phyloP scores from a whole-genome alignment of 805 yeast genomes.

The Barnettozyma salicaria region DNA sequence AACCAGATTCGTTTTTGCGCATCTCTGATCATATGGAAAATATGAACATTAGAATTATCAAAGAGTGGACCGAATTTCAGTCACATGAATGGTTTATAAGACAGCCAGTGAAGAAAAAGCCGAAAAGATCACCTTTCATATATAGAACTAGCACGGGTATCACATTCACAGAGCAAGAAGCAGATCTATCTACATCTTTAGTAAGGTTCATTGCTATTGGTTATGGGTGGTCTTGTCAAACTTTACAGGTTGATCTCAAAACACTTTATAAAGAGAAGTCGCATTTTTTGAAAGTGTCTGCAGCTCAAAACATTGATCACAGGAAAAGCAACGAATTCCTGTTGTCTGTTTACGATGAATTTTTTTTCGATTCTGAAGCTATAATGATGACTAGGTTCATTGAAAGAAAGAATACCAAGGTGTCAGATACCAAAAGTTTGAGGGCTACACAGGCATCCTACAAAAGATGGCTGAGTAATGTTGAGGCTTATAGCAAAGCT shows the following conservation, averaged over 20 bases:
- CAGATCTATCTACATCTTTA: slow-evolving; percentile 16
- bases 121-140: slow-evolving; percentile 16
- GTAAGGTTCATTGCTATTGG: slow-evolving; percentile 22
- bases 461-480: slow-evolving; percentile 19
- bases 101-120: slow-evolving; percentile 4
- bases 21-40: slow-evolving; percentile 5
- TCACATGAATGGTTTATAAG: background rate
- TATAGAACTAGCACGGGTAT: slow-evolving; percentile 18
- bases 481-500: slow-evolving; percentile 19
- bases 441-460: slow-evolving; percentile 14
- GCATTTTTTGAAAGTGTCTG: slow-evolving; percentile 4
- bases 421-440: slow-evolving; percentile 9
- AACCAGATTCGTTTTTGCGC: slow-evolving; percentile 9
- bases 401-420: slow-evolving; percentile 10
- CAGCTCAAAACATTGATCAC: background rate
- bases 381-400: slow-evolving; percentile 19
- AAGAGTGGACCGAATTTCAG: slow-evolving; percentile 23
- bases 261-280: slow-evolving; percentile 16
- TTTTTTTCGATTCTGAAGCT: slow-evolving; percentile 16
- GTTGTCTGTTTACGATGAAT: slow-evolving; percentile 25
- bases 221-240: slow-evolving; percentile 25
- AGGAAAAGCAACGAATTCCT: slow-evolving; percentile 8
- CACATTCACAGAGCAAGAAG: slow-evolving; percentile 16
- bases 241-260: slow-evolving; percentile 18
- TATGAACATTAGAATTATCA: slow-evolving; percentile 16